Evolutionary conservation across 2,329 filamentous ascomycete species (phyloP).

Genomic region (Metarhizium rileyi): DNA sequence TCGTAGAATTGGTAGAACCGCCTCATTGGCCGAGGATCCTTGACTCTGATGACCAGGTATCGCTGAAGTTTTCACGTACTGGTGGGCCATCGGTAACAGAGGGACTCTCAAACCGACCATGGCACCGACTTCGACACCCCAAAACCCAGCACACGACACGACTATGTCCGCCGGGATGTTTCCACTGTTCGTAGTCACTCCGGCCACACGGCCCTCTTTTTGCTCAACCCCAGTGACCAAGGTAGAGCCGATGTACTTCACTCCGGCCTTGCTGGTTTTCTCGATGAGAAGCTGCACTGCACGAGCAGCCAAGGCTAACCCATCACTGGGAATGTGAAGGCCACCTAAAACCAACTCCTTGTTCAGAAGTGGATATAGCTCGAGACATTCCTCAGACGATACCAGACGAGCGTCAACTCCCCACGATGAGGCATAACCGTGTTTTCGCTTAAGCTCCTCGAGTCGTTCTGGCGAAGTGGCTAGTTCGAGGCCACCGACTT

Average conservation of each 20-base stretch:
- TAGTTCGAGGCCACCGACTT: conserved; percentile 52
- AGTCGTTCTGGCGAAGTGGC: conserved; percentile 49
- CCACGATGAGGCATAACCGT: conserved; percentile 51
- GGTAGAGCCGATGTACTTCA: conserved; percentile 45
- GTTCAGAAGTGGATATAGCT: conserved; percentile 45
- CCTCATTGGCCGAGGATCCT: conserved; percentile 32
- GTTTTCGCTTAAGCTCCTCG: conserved; percentile 52
- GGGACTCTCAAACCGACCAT: conserved; percentile 51
- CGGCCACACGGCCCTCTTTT: conserved; percentile 39
- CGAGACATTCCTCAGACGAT: conserved; percentile 39
- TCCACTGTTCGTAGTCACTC: conserved; percentile 39
- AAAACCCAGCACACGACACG: conserved; percentile 55
- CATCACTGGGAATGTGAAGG: conserved; percentile 50
- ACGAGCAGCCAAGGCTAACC: conserved; percentile 49
- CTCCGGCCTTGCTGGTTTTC: conserved; percentile 46
- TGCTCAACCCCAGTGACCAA: conserved; percentile 48
- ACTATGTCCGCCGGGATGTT: conserved; percentile 48
- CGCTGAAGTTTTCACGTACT: conserved; percentile 52
- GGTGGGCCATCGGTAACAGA: conserved; percentile 50
- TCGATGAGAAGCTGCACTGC: conserved; percentile 52
- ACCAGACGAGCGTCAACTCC: conserved; percentile 46
- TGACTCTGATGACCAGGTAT: conserved; percentile 33
- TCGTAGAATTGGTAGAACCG: conserved; percentile 46
- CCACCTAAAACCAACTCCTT: conserved; percentile 45
- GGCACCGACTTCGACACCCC: conserved; percentile 54